Conservation (phyloP, 1,284 basidiomycete genomes). For the Taiwanofungus camphoratus region DNA sequence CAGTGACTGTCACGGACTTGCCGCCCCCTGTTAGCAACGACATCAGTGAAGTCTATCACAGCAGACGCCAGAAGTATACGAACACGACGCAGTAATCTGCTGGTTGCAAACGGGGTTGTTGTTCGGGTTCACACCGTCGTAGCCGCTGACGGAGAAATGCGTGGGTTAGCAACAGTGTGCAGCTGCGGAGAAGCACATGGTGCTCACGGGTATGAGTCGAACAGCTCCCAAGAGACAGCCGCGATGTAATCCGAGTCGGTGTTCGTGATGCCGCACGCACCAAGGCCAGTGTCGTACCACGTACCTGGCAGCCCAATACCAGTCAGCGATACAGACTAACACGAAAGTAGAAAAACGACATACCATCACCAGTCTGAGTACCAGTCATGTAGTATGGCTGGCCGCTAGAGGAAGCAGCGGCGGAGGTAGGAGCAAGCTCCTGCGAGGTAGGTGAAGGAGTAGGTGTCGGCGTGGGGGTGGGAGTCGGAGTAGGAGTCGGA, state of each 20-base stretch:
- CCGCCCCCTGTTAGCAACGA: constrained; percentile 38
- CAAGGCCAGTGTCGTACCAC: constrained; percentile 56
- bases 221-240: constrained; percentile 55
- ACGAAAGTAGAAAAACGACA: not conserved
- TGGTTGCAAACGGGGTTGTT: constrained; percentile 55
- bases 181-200: not conserved
- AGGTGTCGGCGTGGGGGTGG: constrained; percentile 24
- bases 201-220: constrained; percentile 57
- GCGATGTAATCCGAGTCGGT: constrained; percentile 48
- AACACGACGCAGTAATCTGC: constrained; percentile 42
- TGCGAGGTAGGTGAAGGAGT: constrained; percentile 27
- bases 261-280: constrained; percentile 65
- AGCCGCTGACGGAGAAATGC: constrained; percentile 33
- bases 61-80: constrained; percentile 23
- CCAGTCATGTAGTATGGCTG: constrained; percentile 35
- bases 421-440: constrained; percentile 15
- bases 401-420: constrained; percentile 12
- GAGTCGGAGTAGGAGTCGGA: constrained; percentile 13
- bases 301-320: constrained; percentile 34
- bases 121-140: constrained; percentile 51
- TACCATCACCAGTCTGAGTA: constrained; percentile 48
- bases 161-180: not conserved
- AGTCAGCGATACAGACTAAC: not conserved
- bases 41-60: not conserved
- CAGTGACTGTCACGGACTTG: constrained; percentile 40